Base-by-base conservation (phyloP, 2,329 filamentous ascomycete genomes). In the Fonsecaea pedrosoi region DNA sequence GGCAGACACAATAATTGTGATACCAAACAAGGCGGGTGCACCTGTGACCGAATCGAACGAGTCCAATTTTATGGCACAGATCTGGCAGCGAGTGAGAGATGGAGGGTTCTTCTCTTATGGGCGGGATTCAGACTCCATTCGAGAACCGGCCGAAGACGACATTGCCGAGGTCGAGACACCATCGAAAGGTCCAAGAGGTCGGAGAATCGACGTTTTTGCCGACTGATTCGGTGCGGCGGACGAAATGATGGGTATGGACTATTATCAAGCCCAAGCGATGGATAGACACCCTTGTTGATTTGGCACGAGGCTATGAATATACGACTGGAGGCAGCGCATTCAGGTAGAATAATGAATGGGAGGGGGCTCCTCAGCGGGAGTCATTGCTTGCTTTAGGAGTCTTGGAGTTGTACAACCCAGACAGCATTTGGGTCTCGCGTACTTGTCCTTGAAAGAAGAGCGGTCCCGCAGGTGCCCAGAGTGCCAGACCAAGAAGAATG, bases 121-220 rank as follows among this genome's bases (percentile, higher is more conserved):
- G 1, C 37, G 48, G 6, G 18, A 25, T 12, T 13, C 57, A n/a
- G 35, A 61, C 38, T 34, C n/a, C 25, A 45, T 30, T 32, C 53
- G 48, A 9, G 21, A 21, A 32, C 18, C 45, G 50, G n/a, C 21
- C 7, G 61, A 61, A 12, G 64, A 64, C 3, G 62, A 66, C 15
- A 34, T 57, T n/a, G 40, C 64, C n/a, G 62, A 60, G 21, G 66
- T 70, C 6, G 61, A 65, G 12, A 70, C 68, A 15, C 68, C 68
- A 15, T 64, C 63, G 10, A 63, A 38, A 48, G 68, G 68, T 10
- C 68, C 68, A 18, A n/a, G 63, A 38, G 66, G 65, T 21, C 38
- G 68, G 37, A 68, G 53, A 40, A 62, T 70, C 37, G 60, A 70
- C 62, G 65, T 70, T 1, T 63, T 62, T 54, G 58, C 53, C 15